These are phyloP conservation scores for Eragrostis nindensis DNA, from an alignment of 176 grass and related monocot species.

Conservation along the genomic window DNA sequence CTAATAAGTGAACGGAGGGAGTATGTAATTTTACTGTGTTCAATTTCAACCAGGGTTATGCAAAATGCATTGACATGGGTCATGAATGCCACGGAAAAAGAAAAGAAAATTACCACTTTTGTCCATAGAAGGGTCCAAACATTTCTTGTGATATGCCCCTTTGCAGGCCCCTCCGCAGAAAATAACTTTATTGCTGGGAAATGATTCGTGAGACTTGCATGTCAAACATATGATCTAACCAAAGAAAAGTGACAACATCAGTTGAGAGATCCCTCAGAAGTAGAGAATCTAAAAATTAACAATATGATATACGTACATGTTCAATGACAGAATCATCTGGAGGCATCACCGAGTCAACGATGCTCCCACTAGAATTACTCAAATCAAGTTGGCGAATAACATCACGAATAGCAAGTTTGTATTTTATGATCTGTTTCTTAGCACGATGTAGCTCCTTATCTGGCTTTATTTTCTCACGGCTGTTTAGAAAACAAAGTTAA, in stretches of 20 bases:
- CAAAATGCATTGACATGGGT: constrained; percentile 7
- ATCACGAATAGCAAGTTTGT: constrained; percentile 89
- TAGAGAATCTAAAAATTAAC: constrained; percentile 24
- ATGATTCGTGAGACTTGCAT: constrained; percentile 74
- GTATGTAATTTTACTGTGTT: background rate
- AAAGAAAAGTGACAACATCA: constrained; percentile 45
- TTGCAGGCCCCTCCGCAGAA: constrained; percentile 72
- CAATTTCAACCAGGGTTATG: background rate
- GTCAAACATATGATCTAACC: constrained; percentile 59
- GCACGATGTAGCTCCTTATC: constrained; percentile 96
- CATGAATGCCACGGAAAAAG: constrained; percentile 24
- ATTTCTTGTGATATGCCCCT: constrained; percentile 77
- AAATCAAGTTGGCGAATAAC: constrained; percentile 77
- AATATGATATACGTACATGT: constrained; percentile 59
- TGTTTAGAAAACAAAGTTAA: constrained; percentile 49
- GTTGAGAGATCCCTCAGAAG: constrained; percentile 30
- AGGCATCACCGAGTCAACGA: constrained; percentile 49
- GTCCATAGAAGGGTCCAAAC: constrained; percentile 63
- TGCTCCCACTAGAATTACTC: constrained; percentile 58
- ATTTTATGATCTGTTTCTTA: constrained; percentile 89
- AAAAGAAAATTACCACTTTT: constrained; percentile 58
- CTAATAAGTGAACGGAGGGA: no score
- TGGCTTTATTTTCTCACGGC: constrained; percentile 94
- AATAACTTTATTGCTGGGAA: constrained; percentile 63
- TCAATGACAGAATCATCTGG: constrained; percentile 52